Base-by-base conservation (phyloP, 768 basidiomycete genomes). In the Podaxis pistillaris region DNA sequence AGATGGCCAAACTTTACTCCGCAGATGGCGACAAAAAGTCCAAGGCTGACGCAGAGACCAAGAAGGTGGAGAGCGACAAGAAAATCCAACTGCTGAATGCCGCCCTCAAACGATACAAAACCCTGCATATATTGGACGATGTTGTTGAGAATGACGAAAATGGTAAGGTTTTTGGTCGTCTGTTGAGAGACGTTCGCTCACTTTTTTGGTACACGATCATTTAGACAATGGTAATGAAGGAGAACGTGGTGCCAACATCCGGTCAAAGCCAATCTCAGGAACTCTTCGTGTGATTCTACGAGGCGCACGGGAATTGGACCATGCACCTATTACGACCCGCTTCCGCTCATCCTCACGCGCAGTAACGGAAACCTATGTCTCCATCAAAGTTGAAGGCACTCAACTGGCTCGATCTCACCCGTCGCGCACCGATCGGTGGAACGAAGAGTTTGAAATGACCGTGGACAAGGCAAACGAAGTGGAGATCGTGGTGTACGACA, bases 401-500 rank as follows among this genome's bases (percentile, higher is more conserved):
- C 92, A 95, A 68, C 83, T 93, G 13, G 96, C 94, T 4, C 87
- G 89, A 62, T 95, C 96, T 0, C 94, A 96, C 72, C 92, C 94
- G 7, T 89, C 94, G 9, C 88, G 94, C 63, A 97, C 90, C 30
- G 97, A 98, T 75, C 88, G 92, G 50, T 99, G 97, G 97, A 93
- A 94, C 72, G 96, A 99, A 75, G 93, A 95, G 63, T 98, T 98
- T 65, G 94, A 96, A 74, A 93, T 99, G 63, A 82, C 89, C 0
- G 92, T 98, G 44, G 96, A 98, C 79, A 98, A 98, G 75, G 96
- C 96, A 13, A 98, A 96, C 72, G 97, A 99, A 80, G 91, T 98
- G 54, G 97, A 98, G 77, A 89, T 99, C 56, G 92, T 94, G 33
- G 86, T 99, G 36, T 95, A 94, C 69, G 97, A 99, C 75, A 94